Percentiles rank a stretch among this genome's conserved stretches.
Evolutionary conservation across 371 early-diverging fungal genomes (phyloP).

Genomic region (Coemansia sp.): DNA sequence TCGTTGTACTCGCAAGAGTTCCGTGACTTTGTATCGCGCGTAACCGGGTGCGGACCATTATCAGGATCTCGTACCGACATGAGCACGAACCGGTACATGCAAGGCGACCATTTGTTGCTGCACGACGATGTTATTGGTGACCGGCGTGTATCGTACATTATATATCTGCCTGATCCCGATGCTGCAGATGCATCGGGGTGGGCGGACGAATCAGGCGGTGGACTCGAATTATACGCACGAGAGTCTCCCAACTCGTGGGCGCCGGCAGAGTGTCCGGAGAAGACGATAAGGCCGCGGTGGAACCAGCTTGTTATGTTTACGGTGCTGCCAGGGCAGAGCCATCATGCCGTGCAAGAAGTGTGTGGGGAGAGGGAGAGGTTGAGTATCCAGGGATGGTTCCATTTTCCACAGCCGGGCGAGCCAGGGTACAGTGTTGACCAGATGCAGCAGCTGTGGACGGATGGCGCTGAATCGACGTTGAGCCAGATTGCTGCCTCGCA

Average conservation of each 20-base stretch:
- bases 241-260: slow-evolving; percentile 56
- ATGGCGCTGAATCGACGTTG: slow-evolving; percentile 56
- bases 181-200: slow-evolving; percentile 56
- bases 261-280: slow-evolving; percentile 63
- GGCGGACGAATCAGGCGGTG: slow-evolving; percentile 65
- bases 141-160: slow-evolving; percentile 70
- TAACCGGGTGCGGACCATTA: slow-evolving; percentile 70
- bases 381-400: slow-evolving; percentile 79
- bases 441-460: slow-evolving; percentile 35
- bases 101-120: slow-evolving; percentile 71
- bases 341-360: slow-evolving; percentile 79
- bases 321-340: slow-evolving; percentile 74
- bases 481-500: slow-evolving; percentile 54
- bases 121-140: slow-evolving; percentile 84
- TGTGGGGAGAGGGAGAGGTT: slow-evolving; percentile 60
- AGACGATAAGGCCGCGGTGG: slow-evolving; percentile 66
- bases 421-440: slow-evolving; percentile 57
- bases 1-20: slow-evolving; percentile 71
- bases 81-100: slow-evolving; percentile 63
- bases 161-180: slow-evolving; percentile 69
- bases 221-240: slow-evolving; percentile 72
- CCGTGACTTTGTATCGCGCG: slow-evolving; percentile 61
- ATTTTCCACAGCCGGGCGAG: slow-evolving; percentile 65
- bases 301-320: slow-evolving; percentile 76
- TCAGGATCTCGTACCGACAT: slow-evolving; percentile 67